A percentile compares a stretch with the other conserved stretches of the same genome.
phyloP scores from a whole-genome alignment of 176 grass and related monocot species.

The Panicum miliaceum region DNA sequence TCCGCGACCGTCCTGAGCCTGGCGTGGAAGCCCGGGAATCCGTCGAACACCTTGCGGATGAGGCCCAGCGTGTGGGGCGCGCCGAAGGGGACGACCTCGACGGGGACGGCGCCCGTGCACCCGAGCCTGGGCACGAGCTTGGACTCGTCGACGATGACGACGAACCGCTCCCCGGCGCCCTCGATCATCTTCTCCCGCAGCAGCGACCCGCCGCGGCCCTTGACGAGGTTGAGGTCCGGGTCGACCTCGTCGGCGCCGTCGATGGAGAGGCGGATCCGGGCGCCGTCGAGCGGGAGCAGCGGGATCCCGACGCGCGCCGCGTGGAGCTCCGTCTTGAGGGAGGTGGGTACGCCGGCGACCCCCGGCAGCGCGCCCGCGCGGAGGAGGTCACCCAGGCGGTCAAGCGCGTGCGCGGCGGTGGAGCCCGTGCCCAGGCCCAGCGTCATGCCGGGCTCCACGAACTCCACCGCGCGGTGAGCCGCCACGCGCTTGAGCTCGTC shows the following conservation, averaged over 20 bases:
- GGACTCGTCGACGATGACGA: constrained; percentile 84
- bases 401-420: constrained; percentile 70
- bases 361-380: constrained; percentile 16
- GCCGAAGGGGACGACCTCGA: constrained; percentile 74
- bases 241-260: constrained; percentile 86
- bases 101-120: constrained; percentile 59
- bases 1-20: constrained; percentile 55
- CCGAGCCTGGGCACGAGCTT: constrained; percentile 74
- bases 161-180: constrained; percentile 53
- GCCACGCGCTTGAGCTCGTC: constrained; percentile 73
- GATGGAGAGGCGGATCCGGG: constrained; percentile 61
- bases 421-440: constrained; percentile 82
- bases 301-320: constrained; percentile 56
- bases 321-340: constrained; percentile 61
- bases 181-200: constrained; percentile 89
- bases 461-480: constrained; percentile 59
- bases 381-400: constrained; percentile 63
- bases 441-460: constrained; percentile 54
- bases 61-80: constrained; percentile 47
- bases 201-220: constrained; percentile 77
- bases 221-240: constrained; percentile 75
- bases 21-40: constrained; percentile 51
- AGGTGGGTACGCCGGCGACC: constrained; percentile 67
- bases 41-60: constrained; percentile 55
- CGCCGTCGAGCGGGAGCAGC: constrained; percentile 48